phyloP scores from a whole-genome alignment of 192 early-diverging fungal genomes.

The Entophlyctis luteolus region DNA sequence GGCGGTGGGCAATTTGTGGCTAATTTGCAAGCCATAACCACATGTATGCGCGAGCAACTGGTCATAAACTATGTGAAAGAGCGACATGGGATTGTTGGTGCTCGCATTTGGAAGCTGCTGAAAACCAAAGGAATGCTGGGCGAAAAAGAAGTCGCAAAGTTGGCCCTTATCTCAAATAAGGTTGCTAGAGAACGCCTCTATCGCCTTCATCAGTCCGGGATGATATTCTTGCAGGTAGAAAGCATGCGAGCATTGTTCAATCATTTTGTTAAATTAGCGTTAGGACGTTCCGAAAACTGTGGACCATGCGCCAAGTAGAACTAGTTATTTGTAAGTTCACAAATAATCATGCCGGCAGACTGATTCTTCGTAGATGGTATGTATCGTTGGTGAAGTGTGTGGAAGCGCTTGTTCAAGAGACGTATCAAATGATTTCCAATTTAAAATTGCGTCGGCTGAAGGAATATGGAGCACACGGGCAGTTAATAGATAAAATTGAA shows the following conservation, averaged over 20 bases:
- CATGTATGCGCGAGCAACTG: conserved; percentile 12
- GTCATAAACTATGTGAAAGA: conserved; percentile 38
- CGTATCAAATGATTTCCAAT: conserved; percentile 35
- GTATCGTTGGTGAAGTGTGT: conserved; percentile 35
- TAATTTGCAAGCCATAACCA: conserved; percentile 10
- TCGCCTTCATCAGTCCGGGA: conserved; percentile 28
- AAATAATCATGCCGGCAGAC: background rate
- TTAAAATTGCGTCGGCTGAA: conserved; percentile 35
- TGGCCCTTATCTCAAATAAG: conserved; percentile 43
- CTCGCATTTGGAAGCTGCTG: conserved; percentile 44
- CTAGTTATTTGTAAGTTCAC: conserved; percentile 32
- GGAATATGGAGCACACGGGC: conserved; percentile 25
- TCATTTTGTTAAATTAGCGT: background rate
- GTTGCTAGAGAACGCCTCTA: conserved; percentile 38
- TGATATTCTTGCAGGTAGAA: conserved; percentile 52
- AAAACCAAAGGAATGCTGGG: conserved; percentile 34
- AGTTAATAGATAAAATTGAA: conserved; percentile 42
- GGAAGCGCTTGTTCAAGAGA: conserved; percentile 27
- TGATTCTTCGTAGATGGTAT: conserved; percentile 24
- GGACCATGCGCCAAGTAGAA: conserved; percentile 44
- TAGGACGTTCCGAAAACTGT: conserved; percentile 48
- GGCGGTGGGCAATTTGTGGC: conserved; percentile 39
- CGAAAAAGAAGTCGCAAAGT: conserved; percentile 43
- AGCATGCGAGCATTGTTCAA: too few species aligned
- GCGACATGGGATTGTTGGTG: conserved; percentile 32